Evolutionary conservation across 148 eudicot genomes (phyloP).

Genomic region (Fallopia convolvulus): DNA sequence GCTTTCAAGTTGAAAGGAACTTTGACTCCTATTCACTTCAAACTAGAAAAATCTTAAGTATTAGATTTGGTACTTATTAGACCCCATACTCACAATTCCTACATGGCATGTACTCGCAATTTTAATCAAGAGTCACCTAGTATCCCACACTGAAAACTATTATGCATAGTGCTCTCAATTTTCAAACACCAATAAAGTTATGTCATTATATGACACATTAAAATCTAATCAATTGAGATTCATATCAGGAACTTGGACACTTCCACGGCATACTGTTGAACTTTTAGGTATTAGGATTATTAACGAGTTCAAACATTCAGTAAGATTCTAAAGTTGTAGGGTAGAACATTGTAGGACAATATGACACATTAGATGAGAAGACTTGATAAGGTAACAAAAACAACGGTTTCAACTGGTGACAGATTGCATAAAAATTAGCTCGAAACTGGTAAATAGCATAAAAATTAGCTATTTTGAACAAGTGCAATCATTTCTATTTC

Average conservation of each 20-base stretch:
- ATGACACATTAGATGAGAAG: not conserved
- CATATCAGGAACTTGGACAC: not conserved
- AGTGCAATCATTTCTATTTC: not conserved
- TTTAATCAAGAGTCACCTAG: not conserved
- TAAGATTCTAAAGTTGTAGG: not conserved
- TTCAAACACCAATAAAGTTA: not conserved
- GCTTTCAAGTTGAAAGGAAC: not conserved
- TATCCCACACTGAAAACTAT: not conserved
- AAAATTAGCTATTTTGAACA: not conserved
- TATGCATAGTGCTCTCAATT: not conserved
- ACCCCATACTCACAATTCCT: not conserved
- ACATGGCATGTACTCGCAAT: not conserved
- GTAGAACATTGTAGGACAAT: not conserved
- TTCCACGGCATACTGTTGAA: not conserved
- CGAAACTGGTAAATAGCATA: too few relatives aligned
- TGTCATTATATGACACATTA: not conserved
- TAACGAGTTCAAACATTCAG: not conserved
- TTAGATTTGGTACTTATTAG: not conserved
- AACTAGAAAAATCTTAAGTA: not conserved
- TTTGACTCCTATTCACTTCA: not conserved
- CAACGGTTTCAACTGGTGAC: not conserved
- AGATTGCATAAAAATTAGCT: too few relatives aligned
- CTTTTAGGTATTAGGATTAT: not conserved
- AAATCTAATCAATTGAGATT: not conserved
- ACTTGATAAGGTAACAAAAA: not conserved